These are phyloP conservation scores for Paraphaeosphaeria minitans DNA, from an alignment of 2,329 filamentous ascomycete species.

Conservation along the genomic window DNA sequence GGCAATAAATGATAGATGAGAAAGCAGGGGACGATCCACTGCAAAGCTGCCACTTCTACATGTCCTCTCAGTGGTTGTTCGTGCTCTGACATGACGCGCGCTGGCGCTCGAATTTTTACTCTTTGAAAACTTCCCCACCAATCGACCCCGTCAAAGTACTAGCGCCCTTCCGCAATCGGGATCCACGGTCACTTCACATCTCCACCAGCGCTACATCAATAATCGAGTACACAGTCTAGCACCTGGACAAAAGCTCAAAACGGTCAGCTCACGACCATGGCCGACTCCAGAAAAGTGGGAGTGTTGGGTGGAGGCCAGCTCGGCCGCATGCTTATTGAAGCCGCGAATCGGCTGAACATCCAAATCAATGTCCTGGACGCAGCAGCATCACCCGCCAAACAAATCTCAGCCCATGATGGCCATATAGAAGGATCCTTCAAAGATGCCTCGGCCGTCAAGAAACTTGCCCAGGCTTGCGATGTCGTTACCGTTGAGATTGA, in stretches of 20 bases:
- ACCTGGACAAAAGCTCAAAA: background rate
- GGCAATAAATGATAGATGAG: too few relatives aligned
- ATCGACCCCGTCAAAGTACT: slow-evolving; percentile 6
- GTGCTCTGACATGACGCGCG: slow-evolving; percentile 1
- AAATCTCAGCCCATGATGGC: slow-evolving; percentile 74
- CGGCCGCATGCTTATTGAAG: slow-evolving; percentile 91
- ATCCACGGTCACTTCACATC: slow-evolving; percentile 1
- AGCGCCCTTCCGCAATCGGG: slow-evolving; percentile 7
- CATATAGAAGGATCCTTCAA: slow-evolving; percentile 90
- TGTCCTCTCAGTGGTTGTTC: too few relatives aligned
- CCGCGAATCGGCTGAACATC: slow-evolving; percentile 79
- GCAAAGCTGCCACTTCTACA: too few relatives aligned
- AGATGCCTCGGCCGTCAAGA: slow-evolving; percentile 75
- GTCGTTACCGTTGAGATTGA: slow-evolving; percentile 94
- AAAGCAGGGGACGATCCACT: background rate
- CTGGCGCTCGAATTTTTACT: slow-evolving; percentile 9
- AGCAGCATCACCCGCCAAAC: slow-evolving; percentile 78
- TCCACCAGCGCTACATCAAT: background rate
- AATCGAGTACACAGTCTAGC: background rate
- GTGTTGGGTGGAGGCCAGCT: slow-evolving; percentile 61
- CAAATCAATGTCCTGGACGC: slow-evolving; percentile 80
- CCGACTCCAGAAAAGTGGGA: slow-evolving; percentile 42
- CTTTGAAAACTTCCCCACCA: slow-evolving; percentile 4
- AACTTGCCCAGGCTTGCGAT: slow-evolving; percentile 77
- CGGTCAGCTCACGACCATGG: slow-evolving; percentile 23